These are phyloP conservation scores for Leucosporidium scottii DNA, from an alignment of 768 basidiomycete species.

Conservation along the genomic window DNA sequence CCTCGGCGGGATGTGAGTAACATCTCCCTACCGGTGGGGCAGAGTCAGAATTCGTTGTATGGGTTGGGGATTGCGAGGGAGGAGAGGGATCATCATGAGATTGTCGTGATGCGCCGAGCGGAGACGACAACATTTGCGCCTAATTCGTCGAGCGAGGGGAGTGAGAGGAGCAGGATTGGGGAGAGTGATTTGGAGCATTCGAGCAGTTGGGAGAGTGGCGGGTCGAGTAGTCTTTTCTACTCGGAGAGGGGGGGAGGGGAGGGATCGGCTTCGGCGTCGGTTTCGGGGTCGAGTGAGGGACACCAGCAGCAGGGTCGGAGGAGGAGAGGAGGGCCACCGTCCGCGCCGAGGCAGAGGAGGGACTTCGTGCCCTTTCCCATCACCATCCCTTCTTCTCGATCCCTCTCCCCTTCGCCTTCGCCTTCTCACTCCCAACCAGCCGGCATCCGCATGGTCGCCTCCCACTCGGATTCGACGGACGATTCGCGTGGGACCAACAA, in stretches of 20 bases:
- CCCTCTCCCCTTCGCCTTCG: conserved; percentile 9
- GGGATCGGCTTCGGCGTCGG: conserved; percentile 5
- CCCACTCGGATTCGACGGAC: conserved; percentile 8
- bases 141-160: conserved; percentile 3
- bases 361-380: conserved; percentile 33
- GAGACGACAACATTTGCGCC: conserved; percentile 12
- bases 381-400: background rate
- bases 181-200: conserved; percentile 8
- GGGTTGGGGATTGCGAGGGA: conserved; percentile 20
- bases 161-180: background rate
- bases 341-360: conserved; percentile 28
- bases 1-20: conserved; percentile 1
- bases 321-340: conserved; percentile 7
- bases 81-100: conserved; percentile 18
- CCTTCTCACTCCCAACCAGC: conserved; percentile 7
- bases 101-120: conserved; percentile 21
- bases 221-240: conserved; percentile 34
- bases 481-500: background rate
- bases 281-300: background rate
- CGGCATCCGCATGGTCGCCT: conserved; percentile 23
- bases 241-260: conserved; percentile 13
- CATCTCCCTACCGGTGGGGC: conserved; percentile 8
- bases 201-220: conserved; percentile 31
- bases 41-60: conserved; percentile 14
- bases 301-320: background rate